Base-by-base conservation (phyloP, 2,329 filamentous ascomycete species). In the Chrysosporium queenslandicum region DNA sequence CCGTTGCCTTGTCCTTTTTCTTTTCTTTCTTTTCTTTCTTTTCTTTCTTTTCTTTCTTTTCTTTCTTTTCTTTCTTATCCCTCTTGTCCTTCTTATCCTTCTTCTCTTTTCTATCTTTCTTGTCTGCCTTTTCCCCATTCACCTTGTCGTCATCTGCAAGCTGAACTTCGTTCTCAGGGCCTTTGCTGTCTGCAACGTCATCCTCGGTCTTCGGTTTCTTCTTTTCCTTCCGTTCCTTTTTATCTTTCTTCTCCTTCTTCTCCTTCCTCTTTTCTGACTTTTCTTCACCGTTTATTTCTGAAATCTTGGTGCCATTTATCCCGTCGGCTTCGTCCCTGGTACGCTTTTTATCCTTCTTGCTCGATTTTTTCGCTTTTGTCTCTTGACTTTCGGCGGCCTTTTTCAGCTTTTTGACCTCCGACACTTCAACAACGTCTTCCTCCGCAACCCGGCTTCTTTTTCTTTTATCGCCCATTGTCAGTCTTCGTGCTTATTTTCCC, bases 1-100 rank as follows among this genome's bases (percentile, higher is more conserved):
- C n/a, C n/a, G n/a, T n/a, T 59, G 61, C 65, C 42, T 61, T 61
- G 16, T 2, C 55, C 66, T 29, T 39, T 18, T 49, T 49, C 20
- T 47, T 37, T 3, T 49, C n/a, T n/a, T 49, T 41, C 16, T 41
- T 32, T 23, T 60, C 59, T 53, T 59, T 63, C 30, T 59, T 66
- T 37, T 60, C 50, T 46, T 63, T 58, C 21, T 53, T 29, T 53
- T 55, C 55, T 30, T 58, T 61, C 54, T 56, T 61, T 54, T 57
- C 60, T 55, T 49, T 49, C 6, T 55, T 36, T 6, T 30, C 59
- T 55, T 43, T 56, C 53, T 39, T 36, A 30, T 21, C 40, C 23
- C 50, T 53, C 41, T 46, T 53, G 39, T 46, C 52, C 30, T 50
- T 55, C 37, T 48, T 57, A 6, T 25, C 40, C 11, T 59, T 49